Percentiles rank a stretch among this genome's conserved stretches.
phyloP scores from a whole-genome alignment of 139 green algal species.

The Spirogloea muscicola region DNA sequence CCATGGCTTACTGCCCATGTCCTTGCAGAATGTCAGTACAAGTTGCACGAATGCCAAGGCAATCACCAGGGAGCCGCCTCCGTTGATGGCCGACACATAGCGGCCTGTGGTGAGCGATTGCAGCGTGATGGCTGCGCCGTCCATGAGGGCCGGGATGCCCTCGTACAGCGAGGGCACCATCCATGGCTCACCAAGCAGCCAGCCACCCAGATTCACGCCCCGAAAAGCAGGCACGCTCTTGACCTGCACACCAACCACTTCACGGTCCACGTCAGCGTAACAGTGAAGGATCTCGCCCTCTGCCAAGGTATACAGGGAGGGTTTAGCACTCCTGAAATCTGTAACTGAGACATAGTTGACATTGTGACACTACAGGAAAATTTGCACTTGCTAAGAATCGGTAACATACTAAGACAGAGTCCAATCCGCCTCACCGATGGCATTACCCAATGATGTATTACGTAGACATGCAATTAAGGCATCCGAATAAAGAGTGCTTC shows the following conservation, averaged over 20 bases:
- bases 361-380: too few relatives aligned
- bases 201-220: conserved; percentile 7
- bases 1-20: background rate
- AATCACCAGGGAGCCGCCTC: background rate
- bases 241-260: conserved; percentile 9
- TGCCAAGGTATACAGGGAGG: too few relatives aligned
- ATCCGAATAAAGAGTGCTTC: too few relatives aligned
- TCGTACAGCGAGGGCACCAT: conserved; percentile 5
- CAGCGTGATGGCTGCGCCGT: background rate
- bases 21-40: background rate
- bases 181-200: conserved; percentile 18
- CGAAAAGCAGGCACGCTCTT: conserved; percentile 16
- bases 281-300: too few relatives aligned
- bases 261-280: too few relatives aligned
- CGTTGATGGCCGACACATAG: background rate
- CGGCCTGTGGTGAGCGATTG: background rate
- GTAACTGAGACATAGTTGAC: too few relatives aligned
- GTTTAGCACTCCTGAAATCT: too few relatives aligned
- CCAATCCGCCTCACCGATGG: too few relatives aligned
- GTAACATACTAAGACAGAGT: too few relatives aligned
- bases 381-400: too few relatives aligned
- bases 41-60: background rate
- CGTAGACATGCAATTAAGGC: too few relatives aligned
- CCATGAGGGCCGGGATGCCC: background rate
- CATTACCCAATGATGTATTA: too few relatives aligned